Percentiles rank a stretch among this genome's conserved stretches.
These are phyloP conservation scores for Coemansia sp. DNA, from an alignment of 192 early-diverging fungal genomes.

Conservation along the genomic window DNA sequence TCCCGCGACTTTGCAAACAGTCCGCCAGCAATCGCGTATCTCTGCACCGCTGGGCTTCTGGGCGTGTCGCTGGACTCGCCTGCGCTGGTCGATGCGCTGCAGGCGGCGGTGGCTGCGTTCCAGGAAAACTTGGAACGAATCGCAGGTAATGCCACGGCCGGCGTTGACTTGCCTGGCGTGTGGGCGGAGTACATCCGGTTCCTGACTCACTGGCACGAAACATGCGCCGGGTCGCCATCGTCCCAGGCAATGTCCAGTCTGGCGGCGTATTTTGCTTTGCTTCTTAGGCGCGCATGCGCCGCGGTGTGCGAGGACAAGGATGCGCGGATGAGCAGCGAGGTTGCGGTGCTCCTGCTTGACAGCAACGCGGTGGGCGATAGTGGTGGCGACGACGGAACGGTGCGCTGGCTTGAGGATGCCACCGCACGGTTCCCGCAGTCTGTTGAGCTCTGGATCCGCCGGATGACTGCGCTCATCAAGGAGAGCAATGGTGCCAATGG, in stretches of 20 bases:
- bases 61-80: slow-evolving; percentile 62
- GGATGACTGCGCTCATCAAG: slow-evolving; percentile 11
- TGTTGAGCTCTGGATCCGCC: slow-evolving; percentile 32
- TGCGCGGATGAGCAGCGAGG: slow-evolving; percentile 39
- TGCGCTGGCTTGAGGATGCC: slow-evolving; percentile 21
- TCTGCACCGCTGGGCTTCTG: slow-evolving; percentile 62
- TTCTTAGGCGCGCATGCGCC: slow-evolving; percentile 58
- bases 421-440: slow-evolving; percentile 33
- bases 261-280: slow-evolving; percentile 38
- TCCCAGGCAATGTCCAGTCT: slow-evolving; percentile 13
- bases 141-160: not conserved
- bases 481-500: not conserved
- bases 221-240: not conserved
- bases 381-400: not conserved
- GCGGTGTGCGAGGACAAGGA: slow-evolving; percentile 56
- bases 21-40: slow-evolving; percentile 39
- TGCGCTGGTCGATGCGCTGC: slow-evolving; percentile 55
- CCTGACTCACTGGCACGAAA: slow-evolving; percentile 50
- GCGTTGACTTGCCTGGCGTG: slow-evolving; percentile 42
- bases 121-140: slow-evolving; percentile 46
- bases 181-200: slow-evolving; percentile 68
- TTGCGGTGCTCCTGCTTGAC: slow-evolving; percentile 56
- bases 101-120: slow-evolving; percentile 57
- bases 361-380: not conserved
- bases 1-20: slow-evolving; percentile 32